Evolutionary conservation across 1,284 basidiomycete genomes (phyloP), one percentile per base, ranked within the genome.

Genomic region (Ustilago curta): DNA sequence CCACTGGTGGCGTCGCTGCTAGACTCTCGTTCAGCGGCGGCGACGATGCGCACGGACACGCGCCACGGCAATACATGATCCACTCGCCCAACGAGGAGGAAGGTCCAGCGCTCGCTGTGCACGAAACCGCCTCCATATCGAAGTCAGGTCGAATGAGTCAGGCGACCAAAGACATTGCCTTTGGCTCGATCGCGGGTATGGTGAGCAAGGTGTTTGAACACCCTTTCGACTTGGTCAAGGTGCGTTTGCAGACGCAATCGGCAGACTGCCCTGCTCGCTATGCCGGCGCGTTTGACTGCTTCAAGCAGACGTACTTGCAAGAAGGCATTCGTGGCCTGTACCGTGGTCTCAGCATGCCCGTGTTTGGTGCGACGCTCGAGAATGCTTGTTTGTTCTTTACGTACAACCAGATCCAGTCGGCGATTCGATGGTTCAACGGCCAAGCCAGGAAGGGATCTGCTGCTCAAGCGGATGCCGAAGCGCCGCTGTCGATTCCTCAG

Each of bases 351-450:
- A 92, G 93, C 7, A 93, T 93, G 72, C 94, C 95, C 1, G 89
- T 97, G 19, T 88, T 92, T 1, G 94, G 94, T 8, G 92, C 94
- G n/a, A 94, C 94, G 88, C 90, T 90, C 32, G 93, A 97, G 86
- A 96, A 95, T 79, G 94, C 94, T 6, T 89, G 89, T 4, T 87
- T 95, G 40, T 97, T 99, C 86, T 87, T 97, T 58, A 89, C 92
- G 6, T 95, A 96, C 84, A 91, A 91, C 69, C 91, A 93, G 70
- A 88, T 94, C 45, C 93, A 97, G 86, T 89, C 89, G 74, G 83
- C 89, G 31, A 89, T 94, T 9, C 77, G 86, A 16, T 52, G 63
- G 59, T 52, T 50, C n/a, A 62, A 67, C 21, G 75, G 76, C 16
- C 63, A 76, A 3, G 62, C 84, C 0, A 59, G 39, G 40, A 54